Evolutionary conservation across 345 rosid species (phyloP).

Genomic region (Aegle marmelos): DNA sequence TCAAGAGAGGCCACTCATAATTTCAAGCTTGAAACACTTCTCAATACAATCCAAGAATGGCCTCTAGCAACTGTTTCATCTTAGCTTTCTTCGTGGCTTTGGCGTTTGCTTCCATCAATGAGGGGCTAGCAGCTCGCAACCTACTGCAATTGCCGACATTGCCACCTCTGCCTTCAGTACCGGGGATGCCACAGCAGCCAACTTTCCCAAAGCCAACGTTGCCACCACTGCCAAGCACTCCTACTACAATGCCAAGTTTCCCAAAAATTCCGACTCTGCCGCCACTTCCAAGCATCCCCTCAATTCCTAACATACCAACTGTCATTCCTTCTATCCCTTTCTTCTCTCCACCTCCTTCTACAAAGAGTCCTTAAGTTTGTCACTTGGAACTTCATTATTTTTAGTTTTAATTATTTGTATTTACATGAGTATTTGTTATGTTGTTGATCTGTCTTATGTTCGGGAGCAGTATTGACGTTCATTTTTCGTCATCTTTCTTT

Average conservation of each 20-base stretch:
- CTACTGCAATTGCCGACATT: slow-evolving; percentile 9
- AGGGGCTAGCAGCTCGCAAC: slow-evolving; percentile 17
- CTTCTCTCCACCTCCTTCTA: slow-evolving; percentile 32
- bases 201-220: neutral
- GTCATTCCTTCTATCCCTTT: slow-evolving; percentile 35
- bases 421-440: too few species aligned
- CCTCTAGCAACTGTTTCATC: neutral
- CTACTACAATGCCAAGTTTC: slow-evolving; percentile 4
- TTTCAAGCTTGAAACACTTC: neutral
- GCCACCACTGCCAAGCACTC: neutral
- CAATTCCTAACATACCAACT: slow-evolving; percentile 27
- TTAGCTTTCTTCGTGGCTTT: neutral
- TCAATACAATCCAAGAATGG: slow-evolving; percentile 9
- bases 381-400: neutral
- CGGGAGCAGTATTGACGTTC: too few species aligned
- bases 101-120: slow-evolving; percentile 10
- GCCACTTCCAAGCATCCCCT: slow-evolving; percentile 26
- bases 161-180: slow-evolving; percentile 10
- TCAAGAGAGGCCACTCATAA: neutral
- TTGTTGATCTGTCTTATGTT: too few species aligned
- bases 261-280: slow-evolving; percentile 19
- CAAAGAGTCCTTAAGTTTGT: slow-evolving; percentile 16
- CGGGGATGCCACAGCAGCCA: slow-evolving; percentile 14
- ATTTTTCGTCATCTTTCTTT: too few species aligned
- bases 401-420: neutral